Conservation (phyloP, 2,329 filamentous ascomycete species). For the Myriosclerotinia curreyana region DNA sequence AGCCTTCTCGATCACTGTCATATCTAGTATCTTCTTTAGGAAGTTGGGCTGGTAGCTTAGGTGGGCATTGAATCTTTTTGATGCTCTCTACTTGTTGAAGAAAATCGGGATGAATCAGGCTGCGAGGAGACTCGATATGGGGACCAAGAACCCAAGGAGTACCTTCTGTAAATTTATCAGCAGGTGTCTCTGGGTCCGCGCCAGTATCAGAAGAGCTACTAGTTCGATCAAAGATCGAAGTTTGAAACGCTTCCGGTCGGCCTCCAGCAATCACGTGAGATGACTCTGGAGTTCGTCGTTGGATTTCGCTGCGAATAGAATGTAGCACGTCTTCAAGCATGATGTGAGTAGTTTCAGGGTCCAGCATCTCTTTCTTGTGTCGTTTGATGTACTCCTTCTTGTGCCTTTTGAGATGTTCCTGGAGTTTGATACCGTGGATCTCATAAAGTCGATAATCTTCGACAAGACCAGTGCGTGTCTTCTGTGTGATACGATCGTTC, state of each 20-base stretch:
- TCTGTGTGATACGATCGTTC: constrained; percentile 44
- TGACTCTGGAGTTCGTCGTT: constrained; percentile 44
- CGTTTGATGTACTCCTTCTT: constrained; percentile 38
- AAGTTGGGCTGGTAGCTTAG: constrained; percentile 25
- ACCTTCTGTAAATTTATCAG: constrained; percentile 31
- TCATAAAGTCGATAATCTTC: constrained; percentile 53
- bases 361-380: constrained; percentile 23
- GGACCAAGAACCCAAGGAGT: constrained; percentile 33
- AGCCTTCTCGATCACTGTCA: constrained; percentile 35
- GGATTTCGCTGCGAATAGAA: constrained; percentile 45
- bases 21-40: constrained; percentile 34
- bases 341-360: constrained; percentile 37
- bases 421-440: constrained; percentile 50
- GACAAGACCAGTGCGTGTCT: constrained; percentile 45
- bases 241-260: constrained; percentile 38
- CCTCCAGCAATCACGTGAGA: constrained; percentile 43
- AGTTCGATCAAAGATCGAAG: constrained; percentile 51
- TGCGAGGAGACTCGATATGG: constrained; percentile 34
- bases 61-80: constrained; percentile 25
- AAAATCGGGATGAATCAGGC: constrained; percentile 29
- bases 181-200: constrained; percentile 42
- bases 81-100: constrained; percentile 22
- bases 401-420: constrained; percentile 45
- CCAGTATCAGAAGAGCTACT: constrained; percentile 50
- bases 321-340: constrained; percentile 42